A percentile compares a stretch with the other conserved stretches of the same genome.
Evolutionary conservation across 2,329 filamentous ascomycete species (phyloP).

Genomic region (Cytospora schulzeri): DNA sequence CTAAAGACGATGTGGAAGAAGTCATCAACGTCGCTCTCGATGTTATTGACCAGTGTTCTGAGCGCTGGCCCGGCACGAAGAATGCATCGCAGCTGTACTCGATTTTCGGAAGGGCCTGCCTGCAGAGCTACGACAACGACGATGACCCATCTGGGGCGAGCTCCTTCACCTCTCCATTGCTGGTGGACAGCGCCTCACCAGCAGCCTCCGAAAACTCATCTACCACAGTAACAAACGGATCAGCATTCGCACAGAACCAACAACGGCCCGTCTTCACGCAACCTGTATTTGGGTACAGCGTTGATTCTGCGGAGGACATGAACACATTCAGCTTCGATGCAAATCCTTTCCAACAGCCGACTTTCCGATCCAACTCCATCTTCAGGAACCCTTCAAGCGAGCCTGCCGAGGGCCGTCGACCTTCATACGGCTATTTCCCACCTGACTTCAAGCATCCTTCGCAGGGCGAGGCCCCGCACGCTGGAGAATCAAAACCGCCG

Average conservation of each 20-base stretch:
- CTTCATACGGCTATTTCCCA: constrained; percentile 62
- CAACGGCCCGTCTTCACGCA: constrained; percentile 46
- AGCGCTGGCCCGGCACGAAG: constrained; percentile 88
- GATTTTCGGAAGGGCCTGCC: constrained; percentile 81
- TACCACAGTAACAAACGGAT: constrained; percentile 36
- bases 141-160: constrained; percentile 42
- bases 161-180: constrained; percentile 49
- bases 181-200: constrained; percentile 53
- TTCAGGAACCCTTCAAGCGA: constrained; percentile 62
- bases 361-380: constrained; percentile 68
- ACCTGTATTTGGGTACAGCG: constrained; percentile 61
- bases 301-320: constrained; percentile 59
- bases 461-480: constrained; percentile 36
- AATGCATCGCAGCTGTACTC: constrained; percentile 83
- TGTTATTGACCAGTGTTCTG: constrained; percentile 76
- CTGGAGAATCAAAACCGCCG: constrained; percentile 41
- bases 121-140: constrained; percentile 79
- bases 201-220: constrained; percentile 44
- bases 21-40: constrained; percentile 76
- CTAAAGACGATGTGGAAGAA: constrained; percentile 73
- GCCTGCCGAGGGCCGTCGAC: constrained; percentile 47
- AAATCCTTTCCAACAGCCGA: constrained; percentile 49
- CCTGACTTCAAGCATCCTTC: constrained; percentile 52
- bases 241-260: constrained; percentile 35
- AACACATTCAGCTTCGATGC: constrained; percentile 48